Percentiles rank a stretch among this genome's conserved stretches.
Evolutionary conservation across 441 rosid species (phyloP).

Genomic region (Gossypium schwendimanii): DNA sequence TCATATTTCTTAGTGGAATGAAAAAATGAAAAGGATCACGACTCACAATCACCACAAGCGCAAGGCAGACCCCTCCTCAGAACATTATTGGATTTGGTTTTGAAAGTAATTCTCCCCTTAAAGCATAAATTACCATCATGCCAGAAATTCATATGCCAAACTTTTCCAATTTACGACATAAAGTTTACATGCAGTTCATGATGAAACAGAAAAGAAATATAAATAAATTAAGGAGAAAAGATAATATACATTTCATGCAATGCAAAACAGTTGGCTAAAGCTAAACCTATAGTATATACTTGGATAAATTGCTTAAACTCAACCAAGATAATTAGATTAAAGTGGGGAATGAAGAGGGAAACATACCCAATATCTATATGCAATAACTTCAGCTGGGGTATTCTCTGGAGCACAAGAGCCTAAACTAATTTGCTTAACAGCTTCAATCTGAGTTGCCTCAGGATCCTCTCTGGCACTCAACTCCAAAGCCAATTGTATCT

Average conservation of each 20-base stretch:
- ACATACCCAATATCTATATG: constrained; percentile 89
- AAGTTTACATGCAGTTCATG: background rate
- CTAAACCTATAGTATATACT: no score
- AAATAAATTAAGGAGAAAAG: background rate
- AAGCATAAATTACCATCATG: constrained; percentile 3
- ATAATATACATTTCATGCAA: background rate
- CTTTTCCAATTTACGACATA: background rate
- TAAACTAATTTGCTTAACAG: constrained; percentile 85
- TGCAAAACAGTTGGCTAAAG: no score
- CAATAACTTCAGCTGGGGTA: constrained; percentile 86
- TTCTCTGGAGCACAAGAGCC: constrained; percentile 78
- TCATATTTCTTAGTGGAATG: constrained; percentile 2
- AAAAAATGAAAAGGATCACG: constrained; percentile 14
- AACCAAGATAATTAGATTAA: background rate
- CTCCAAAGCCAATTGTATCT: constrained; percentile 85
- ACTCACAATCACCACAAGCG: background rate
- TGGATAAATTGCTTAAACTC: no score
- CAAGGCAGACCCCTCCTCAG: background rate
- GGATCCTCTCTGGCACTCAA: constrained; percentile 95
- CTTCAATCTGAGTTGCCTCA: constrained; percentile 92
- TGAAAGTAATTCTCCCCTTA: background rate
- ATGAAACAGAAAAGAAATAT: background rate
- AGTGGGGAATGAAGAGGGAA: background rate
- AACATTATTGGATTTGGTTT: constrained; percentile 8
- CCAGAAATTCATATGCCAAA: background rate